Percentiles rank a stretch among this genome's conserved stretches.
phyloP scores from a whole-genome alignment of 441 rosid species.

The Brassica hybrid region DNA sequence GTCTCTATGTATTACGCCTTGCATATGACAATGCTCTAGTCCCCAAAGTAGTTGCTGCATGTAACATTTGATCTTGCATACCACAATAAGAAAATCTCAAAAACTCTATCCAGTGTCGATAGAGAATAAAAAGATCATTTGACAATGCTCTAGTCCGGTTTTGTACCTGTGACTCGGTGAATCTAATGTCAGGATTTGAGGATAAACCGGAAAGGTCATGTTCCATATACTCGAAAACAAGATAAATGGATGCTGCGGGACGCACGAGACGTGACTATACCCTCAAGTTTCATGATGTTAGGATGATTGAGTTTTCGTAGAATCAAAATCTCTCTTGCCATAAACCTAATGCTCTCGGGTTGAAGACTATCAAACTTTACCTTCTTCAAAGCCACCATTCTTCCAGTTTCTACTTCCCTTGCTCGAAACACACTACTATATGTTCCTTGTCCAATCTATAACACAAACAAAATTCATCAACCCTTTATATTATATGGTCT shows the following conservation, averaged over 20 bases:
- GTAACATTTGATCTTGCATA: conserved; percentile 72
- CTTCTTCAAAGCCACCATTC: conserved; percentile 85
- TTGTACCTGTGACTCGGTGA: conserved; percentile 73
- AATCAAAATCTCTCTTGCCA: conserved; percentile 87
- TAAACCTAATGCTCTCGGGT: conserved; percentile 85
- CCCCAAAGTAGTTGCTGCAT: conserved; percentile 85
- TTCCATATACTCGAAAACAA: conserved; percentile 94
- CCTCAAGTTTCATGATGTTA: conserved; percentile 76
- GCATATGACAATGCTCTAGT: conserved; percentile 82
- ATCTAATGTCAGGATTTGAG: conserved; percentile 62
- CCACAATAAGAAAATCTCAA: neutral
- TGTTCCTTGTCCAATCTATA: conserved; percentile 95
- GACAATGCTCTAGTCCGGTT: neutral
- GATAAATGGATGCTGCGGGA: conserved; percentile 75
- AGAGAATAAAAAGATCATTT: neutral
- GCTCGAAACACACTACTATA: conserved; percentile 93
- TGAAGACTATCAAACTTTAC: conserved; percentile 85
- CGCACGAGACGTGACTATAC: conserved; percentile 75
- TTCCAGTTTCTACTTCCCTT: conserved; percentile 74
- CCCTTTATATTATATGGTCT: neutral
- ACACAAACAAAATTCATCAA: neutral
- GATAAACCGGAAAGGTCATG: conserved; percentile 88
- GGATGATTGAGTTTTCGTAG: conserved; percentile 92
- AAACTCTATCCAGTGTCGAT: neutral
- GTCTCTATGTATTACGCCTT: conserved; percentile 39